phyloP scores from a whole-genome alignment of 345 rosid genomes.

The Excoecaria agallocha region DNA sequence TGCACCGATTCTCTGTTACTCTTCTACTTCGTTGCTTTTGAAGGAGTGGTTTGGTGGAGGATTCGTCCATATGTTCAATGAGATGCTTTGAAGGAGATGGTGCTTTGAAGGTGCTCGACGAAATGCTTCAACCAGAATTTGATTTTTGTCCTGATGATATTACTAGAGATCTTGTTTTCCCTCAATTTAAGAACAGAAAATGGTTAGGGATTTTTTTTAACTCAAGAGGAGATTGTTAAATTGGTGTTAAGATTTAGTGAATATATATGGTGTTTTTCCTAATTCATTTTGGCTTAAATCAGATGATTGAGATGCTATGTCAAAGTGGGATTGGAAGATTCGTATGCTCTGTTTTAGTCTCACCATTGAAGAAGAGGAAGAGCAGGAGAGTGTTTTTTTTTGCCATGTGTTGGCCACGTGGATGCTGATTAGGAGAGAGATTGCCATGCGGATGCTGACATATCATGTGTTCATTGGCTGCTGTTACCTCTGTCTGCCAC shows the following conservation, averaged over 20 bases:
- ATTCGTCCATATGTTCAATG: constrained; percentile 42
- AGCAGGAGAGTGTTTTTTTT: too few relatives aligned
- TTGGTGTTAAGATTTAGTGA: constrained; percentile 46
- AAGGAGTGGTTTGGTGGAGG: constrained; percentile 43
- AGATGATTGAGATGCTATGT: constrained; percentile 49
- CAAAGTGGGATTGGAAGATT: too few relatives aligned
- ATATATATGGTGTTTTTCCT: constrained; percentile 51
- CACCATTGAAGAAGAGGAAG: too few relatives aligned
- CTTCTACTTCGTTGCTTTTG: constrained; percentile 52
- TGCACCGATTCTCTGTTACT: constrained; percentile 44
- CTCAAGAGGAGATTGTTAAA: constrained; percentile 38
- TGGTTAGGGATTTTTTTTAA: constrained; percentile 25
- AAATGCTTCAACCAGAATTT: constrained; percentile 57
- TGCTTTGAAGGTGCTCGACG: constrained; percentile 80
- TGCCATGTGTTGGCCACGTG: too few relatives aligned
- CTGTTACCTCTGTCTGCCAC: too few relatives aligned
- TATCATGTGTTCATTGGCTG: too few relatives aligned
- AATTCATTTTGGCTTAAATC: constrained; percentile 37
- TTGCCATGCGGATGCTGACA: too few relatives aligned
- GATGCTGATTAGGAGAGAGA: too few relatives aligned
- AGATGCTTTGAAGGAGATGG: constrained; percentile 38
- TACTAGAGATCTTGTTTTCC: constrained; percentile 48
- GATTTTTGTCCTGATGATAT: constrained; percentile 40
- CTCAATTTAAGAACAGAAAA: constrained; percentile 29
- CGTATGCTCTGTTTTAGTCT: too few relatives aligned